A percentile compares a stretch with the other conserved stretches of the same genome.
Conservation (phyloP, 1,284 basidiomycete species). For the Malassezia brasiliensis region DNA sequence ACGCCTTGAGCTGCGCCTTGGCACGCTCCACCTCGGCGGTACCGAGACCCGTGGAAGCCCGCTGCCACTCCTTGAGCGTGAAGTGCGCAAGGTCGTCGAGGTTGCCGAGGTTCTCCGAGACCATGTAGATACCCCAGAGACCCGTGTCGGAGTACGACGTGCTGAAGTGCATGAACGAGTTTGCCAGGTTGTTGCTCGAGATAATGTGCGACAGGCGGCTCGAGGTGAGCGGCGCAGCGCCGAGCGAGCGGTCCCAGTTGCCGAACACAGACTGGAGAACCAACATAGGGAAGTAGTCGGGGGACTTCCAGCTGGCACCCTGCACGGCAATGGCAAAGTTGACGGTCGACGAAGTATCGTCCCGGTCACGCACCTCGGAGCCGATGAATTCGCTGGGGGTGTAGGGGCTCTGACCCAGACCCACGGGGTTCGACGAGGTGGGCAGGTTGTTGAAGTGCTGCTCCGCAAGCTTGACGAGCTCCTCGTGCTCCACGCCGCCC, state of each 20-base stretch:
- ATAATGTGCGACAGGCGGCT: conserved; percentile 86
- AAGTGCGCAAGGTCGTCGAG: conserved; percentile 90
- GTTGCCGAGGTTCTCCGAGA: conserved; percentile 73
- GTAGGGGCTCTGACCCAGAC: conserved; percentile 58
- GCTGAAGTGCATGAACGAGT: conserved; percentile 99
- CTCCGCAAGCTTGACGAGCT: conserved; percentile 87
- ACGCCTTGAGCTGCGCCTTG: conserved; percentile 95
- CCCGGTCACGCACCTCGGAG: conserved; percentile 88
- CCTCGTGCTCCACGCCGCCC: conserved; percentile 83
- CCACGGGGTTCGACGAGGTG: conserved; percentile 74
- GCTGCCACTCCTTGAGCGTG: conserved; percentile 89
- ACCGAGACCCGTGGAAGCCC: conserved; percentile 81
- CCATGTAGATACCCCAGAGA: conserved; percentile 95
- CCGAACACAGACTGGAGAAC: conserved; percentile 97
- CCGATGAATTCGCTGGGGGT: conserved; percentile 70
- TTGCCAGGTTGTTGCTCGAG: conserved; percentile 88
- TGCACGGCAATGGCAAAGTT: conserved; percentile 96
- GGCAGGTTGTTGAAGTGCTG: conserved; percentile 86
- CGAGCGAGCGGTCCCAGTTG: conserved; percentile 98
- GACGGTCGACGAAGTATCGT: conserved; percentile 76
- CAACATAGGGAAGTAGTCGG: conserved; percentile 99
- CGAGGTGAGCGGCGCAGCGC: conserved; percentile 76
- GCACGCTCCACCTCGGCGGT: conserved; percentile 85
- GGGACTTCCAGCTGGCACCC: conserved; percentile 92
- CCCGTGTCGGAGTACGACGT: conserved; percentile 99